phyloP scores from a whole-genome alignment of 2,329 filamentous ascomycete species.

The Aureobasidium sp. region DNA sequence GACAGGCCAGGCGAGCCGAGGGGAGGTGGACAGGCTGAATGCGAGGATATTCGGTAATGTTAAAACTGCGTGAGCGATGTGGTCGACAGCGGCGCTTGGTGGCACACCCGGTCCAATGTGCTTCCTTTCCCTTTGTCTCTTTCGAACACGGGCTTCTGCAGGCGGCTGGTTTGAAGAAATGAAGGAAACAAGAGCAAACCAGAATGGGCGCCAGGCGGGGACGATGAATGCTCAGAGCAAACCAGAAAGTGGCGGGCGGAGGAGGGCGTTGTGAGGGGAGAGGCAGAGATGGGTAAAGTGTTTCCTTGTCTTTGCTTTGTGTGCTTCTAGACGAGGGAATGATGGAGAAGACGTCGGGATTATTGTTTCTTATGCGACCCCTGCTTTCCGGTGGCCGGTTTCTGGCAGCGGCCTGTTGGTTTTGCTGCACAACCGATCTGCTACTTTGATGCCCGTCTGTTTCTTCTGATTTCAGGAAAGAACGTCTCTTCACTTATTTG shows the following conservation, averaged over 20 bases:
- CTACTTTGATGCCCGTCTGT: not conserved
- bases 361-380: conserved; percentile 10
- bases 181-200: conserved; percentile 8
- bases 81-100: conserved; percentile 14
- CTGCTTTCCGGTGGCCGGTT: not conserved
- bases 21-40: not conserved
- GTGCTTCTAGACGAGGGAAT: conserved; percentile 16
- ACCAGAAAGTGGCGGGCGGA: conserved; percentile 15
- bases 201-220: not conserved
- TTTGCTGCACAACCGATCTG: not conserved
- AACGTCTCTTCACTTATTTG: not conserved
- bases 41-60: not conserved
- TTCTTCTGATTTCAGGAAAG: not conserved
- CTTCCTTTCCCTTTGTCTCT: conserved; percentile 15
- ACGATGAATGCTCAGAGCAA: not conserved
- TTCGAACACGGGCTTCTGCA: conserved; percentile 14
- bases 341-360: conserved; percentile 17
- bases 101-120: conserved; percentile 13
- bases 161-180: conserved; percentile 6
- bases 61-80: not conserved
- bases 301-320: conserved; percentile 17
- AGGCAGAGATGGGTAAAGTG: conserved; percentile 5
- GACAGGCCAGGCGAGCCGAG: conserved; percentile 1
- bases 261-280: conserved; percentile 13
- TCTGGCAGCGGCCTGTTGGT: not conserved